Evolutionary conservation across 1,139 yeast genomes (phyloP).

Genomic region (Yamadazyma trypodendri): DNA sequence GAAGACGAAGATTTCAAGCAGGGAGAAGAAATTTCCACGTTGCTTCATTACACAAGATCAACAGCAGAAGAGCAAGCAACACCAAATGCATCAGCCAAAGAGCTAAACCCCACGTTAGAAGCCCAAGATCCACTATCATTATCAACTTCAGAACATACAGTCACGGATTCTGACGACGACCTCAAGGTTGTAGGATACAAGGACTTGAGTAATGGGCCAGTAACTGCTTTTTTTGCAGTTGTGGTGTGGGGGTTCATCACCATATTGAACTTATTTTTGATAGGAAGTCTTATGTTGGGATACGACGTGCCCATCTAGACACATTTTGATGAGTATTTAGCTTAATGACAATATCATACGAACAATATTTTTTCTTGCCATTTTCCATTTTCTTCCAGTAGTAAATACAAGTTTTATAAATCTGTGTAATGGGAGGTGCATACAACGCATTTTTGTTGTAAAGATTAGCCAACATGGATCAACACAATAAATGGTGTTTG

Average conservation of each 20-base stretch:
- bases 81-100: not conserved
- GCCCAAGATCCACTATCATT: not conserved
- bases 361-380: too few relatives aligned
- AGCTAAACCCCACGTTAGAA: not conserved
- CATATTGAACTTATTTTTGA: constrained; percentile 48
- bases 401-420: too few relatives aligned
- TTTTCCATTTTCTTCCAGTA: too few relatives aligned
- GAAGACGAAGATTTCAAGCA: constrained; percentile 30
- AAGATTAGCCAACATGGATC: too few relatives aligned
- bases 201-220: constrained; percentile 55
- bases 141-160: too few relatives aligned
- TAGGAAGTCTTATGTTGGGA: constrained; percentile 47
- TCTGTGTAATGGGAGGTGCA: too few relatives aligned
- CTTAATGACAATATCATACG: not conserved
- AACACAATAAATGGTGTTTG: too few relatives aligned
- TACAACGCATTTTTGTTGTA: too few relatives aligned
- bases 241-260: constrained; percentile 54
- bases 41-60: not conserved
- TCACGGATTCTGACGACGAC: constrained; percentile 18
- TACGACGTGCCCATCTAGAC: constrained; percentile 38
- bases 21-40: not conserved
- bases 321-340: not conserved
- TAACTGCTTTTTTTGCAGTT: constrained; percentile 43
- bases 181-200: constrained; percentile 27
- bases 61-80: not conserved